Evolutionary conservation across 2,329 filamentous ascomycete genomes (phyloP), one percentile per base, ranked within the genome.

Genomic region (Emergomyces africanus): DNA sequence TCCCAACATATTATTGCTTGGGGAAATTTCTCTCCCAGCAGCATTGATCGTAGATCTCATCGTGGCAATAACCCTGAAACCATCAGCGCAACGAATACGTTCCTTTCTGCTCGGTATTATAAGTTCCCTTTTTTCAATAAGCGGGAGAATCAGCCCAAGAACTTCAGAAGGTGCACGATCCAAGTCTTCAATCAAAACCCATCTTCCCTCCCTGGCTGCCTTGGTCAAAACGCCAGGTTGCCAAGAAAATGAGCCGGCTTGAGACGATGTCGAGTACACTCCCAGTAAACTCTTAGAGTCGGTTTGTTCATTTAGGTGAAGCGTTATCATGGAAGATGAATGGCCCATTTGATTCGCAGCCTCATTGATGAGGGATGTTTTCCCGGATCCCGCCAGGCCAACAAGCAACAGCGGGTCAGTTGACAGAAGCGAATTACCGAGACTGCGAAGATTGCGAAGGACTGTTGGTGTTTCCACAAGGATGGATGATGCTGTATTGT

Each of bases 251-350:
- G 89, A 91, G 1, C 91, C 91, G 0, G 90, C 91, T 61, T 86
- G 88, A 18, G 87, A 83, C 60, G 90, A 91, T 25, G 90, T 94
- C 1, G 92, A 89, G 73, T 99, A 97, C 70, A 97, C 84, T 3
- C 94, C 94, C 63, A 99, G 84, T 46, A 99, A 83, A 77, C 95
- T 88, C 73, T 99, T 99, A 0, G 92, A 91, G 73, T 99, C 94
- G 2, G 91, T 97, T 72, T 99, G 95, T 73, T 97, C 94, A 70
- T 99, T 99, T 39, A 99, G 78, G 72, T 99, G 92, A 35, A 99
- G 79, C 3, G 92, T 97, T 57, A 99, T 87, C 84, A 99, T 90
- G 61, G 83, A 83, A 5, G 85, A 82, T 25, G 88, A 83, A 73
- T 89, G 89, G 62, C 88, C 88, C 59, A 97, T 82, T 65, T 87